These are phyloP conservation scores for Arachnopeziza araneosa DNA, from an alignment of 2,329 filamentous ascomycete species.

Conservation along the genomic window DNA sequence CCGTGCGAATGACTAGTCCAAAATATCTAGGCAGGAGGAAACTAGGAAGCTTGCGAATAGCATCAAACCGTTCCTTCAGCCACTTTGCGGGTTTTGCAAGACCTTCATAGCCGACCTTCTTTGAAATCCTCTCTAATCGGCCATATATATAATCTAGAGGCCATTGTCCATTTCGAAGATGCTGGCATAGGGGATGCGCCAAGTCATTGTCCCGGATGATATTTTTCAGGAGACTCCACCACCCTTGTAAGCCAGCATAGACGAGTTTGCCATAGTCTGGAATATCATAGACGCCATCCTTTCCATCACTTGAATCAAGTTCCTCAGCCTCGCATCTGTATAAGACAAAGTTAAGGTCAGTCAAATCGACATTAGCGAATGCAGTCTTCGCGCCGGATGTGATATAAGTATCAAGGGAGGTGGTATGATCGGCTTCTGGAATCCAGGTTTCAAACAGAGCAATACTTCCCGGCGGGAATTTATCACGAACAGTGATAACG, in stretches of 20 bases:
- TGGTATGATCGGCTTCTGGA: conserved; percentile 74
- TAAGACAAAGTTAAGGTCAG: conserved; percentile 85
- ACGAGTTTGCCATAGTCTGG: conserved; percentile 79
- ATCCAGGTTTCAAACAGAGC: conserved; percentile 96
- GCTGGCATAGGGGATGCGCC: conserved; percentile 87
- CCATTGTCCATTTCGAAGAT: conserved; percentile 88
- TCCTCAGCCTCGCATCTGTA: conserved; percentile 92
- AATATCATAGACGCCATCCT: conserved; percentile 84
- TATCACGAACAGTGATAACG: conserved; percentile 71
- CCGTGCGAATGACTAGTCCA: conserved; percentile 78
- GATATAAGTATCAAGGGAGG: conserved; percentile 79
- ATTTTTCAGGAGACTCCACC: conserved; percentile 87
- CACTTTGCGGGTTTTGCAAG: conserved; percentile 66
- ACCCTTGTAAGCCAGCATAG: conserved; percentile 95
- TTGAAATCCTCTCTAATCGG: conserved; percentile 67
- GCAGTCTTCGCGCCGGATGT: conserved; percentile 75
- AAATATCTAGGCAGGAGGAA: conserved; percentile 94
- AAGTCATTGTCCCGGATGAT: conserved; percentile 87
- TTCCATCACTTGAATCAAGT: conserved; percentile 68
- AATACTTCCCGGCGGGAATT: conserved; percentile 90
- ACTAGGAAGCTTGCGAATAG: conserved; percentile 76
- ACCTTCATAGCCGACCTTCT: conserved; percentile 54
- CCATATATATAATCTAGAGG: conserved; percentile 81
- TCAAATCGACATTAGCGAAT: conserved; percentile 67
- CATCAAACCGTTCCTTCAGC: conserved; percentile 80